phyloP scores from a whole-genome alignment of 371 early-diverging fungal species.

The Chytridium lagenaria region DNA sequence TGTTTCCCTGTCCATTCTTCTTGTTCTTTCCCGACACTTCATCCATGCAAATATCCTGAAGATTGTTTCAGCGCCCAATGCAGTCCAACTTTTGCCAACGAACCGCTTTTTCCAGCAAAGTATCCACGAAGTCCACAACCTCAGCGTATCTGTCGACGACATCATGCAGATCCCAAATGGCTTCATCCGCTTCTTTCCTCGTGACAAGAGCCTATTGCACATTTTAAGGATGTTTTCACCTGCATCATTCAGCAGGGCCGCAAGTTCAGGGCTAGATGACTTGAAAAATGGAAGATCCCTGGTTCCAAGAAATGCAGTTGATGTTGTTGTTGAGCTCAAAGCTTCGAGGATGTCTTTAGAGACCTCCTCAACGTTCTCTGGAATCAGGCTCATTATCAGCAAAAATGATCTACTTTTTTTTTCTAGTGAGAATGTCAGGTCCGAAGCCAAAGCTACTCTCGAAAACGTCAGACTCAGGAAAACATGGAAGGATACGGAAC shows the following conservation, averaged over 20 bases:
- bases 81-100: slow-evolving; percentile 26
- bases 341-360: neutral
- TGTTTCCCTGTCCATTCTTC: slow-evolving; percentile 49
- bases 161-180: slow-evolving; percentile 68
- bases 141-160: slow-evolving; percentile 68
- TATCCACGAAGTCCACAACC: slow-evolving; percentile 81
- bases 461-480: neutral
- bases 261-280: slow-evolving; percentile 69
- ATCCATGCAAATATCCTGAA: slow-evolving; percentile 60
- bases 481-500: no score
- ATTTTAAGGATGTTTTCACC: slow-evolving; percentile 60
- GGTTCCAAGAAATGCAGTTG: slow-evolving; percentile 65
- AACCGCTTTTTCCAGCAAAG: slow-evolving; percentile 82
- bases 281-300: slow-evolving; percentile 73
- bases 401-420: neutral
- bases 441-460: neutral
- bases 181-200: slow-evolving; percentile 43
- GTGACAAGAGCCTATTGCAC: slow-evolving; percentile 63
- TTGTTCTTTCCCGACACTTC: slow-evolving; percentile 59
- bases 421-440: neutral
- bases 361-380: neutral
- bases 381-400: neutral
- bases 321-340: slow-evolving; percentile 45
- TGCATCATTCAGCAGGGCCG: slow-evolving; percentile 60
- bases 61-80: no score